Percentiles rank a stretch among this genome's conserved stretches.
Conservation (phyloP, 805 yeast genomes). For the Starmerella vaccinii region DNA sequence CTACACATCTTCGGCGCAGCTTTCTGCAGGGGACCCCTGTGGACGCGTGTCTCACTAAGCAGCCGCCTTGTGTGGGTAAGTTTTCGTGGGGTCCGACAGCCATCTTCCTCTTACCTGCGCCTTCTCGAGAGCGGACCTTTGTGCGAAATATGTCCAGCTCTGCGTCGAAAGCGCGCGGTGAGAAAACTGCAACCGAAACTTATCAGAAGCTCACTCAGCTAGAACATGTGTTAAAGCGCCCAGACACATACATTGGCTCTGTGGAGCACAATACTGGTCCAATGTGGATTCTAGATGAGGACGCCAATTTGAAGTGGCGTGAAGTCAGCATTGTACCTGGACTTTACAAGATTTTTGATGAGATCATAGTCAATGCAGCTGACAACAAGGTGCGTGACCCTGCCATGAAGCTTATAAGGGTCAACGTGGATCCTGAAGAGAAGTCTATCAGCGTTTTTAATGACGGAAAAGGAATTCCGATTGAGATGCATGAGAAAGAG, state of each 20-base stretch:
- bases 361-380: slow-evolving; percentile 94
- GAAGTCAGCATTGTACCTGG: slow-evolving; percentile 86
- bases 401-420: slow-evolving; percentile 73
- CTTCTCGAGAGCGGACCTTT: not conserved
- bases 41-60: slow-evolving; percentile 11
- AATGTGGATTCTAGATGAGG: slow-evolving; percentile 79
- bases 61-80: not conserved
- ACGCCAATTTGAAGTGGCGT: slow-evolving; percentile 43
- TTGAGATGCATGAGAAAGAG: slow-evolving; percentile 85
- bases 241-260: slow-evolving; percentile 96
- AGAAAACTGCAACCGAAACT: slow-evolving; percentile 22
- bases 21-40: not conserved
- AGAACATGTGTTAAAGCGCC: slow-evolving; percentile 93
- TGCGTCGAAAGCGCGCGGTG: not conserved
- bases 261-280: slow-evolving; percentile 68
- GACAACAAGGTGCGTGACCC: slow-evolving; percentile 96
- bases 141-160: not conserved
- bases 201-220: slow-evolving; percentile 91
- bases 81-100: not conserved
- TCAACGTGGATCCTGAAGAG: slow-evolving; percentile 64
- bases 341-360: slow-evolving; percentile 90
- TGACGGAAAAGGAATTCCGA: slow-evolving; percentile 92
- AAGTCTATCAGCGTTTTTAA: slow-evolving; percentile 72
- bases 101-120: not conserved
- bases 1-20: not conserved